A percentile compares a stretch with the other conserved stretches of the same genome.
These are phyloP conservation scores for Daldinia vernicosa DNA, from an alignment of 495 filamentous ascomycete species.

Conservation along the genomic window DNA sequence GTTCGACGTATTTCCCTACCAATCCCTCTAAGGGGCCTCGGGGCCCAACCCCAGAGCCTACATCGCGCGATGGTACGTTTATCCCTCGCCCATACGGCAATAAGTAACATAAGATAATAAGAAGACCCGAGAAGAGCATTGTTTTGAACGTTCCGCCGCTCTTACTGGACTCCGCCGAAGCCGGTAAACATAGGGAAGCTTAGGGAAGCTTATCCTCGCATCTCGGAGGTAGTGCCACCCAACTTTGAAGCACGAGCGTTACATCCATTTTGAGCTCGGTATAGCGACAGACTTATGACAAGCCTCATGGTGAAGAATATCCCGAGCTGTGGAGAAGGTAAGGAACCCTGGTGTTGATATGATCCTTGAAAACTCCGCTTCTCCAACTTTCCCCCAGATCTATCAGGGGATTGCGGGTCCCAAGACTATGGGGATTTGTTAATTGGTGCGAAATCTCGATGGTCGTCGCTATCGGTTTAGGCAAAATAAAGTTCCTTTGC, in stretches of 20 bases:
- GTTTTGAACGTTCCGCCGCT: neutral
- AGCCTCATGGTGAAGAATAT: neutral
- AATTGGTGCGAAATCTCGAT: neutral
- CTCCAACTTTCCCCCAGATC: conserved; percentile 26
- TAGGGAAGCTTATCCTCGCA: neutral
- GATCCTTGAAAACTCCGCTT: conserved; percentile 27
- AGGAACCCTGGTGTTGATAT: conserved; percentile 1
- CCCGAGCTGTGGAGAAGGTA: neutral
- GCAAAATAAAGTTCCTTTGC: neutral
- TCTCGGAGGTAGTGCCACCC: neutral
- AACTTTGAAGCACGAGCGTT: neutral
- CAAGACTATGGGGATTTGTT: neutral
- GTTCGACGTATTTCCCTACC: neutral
- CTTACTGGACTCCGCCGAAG: neutral
- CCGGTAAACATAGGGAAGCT: neutral
- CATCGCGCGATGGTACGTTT: neutral
- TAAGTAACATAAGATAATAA: neutral
- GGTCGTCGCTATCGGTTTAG: neutral
- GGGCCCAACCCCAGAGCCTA: neutral
- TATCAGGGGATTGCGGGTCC: neutral
- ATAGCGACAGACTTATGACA: neutral
- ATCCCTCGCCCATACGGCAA: neutral
- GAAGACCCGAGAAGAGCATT: neutral
- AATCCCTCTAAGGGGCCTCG: neutral
- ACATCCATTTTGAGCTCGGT: neutral